phyloP scores from a whole-genome alignment of 176 grass and related monocot genomes.

The Avena insularis region DNA sequence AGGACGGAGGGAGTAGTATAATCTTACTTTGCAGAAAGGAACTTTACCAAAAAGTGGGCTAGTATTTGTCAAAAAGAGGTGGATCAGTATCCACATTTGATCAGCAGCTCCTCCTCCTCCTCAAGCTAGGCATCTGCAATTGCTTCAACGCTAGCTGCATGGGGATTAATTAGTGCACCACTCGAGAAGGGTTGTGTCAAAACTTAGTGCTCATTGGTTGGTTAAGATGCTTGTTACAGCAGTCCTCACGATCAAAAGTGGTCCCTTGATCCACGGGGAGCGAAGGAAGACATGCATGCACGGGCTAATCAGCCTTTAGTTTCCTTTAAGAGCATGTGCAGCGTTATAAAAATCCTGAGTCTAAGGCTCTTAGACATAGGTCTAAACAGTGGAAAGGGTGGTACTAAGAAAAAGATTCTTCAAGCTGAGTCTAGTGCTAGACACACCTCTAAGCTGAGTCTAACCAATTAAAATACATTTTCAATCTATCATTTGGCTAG shows the following conservation, averaged over 20 bases:
- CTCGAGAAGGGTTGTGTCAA: neutral
- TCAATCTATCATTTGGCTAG: too few species aligned
- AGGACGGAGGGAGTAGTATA: neutral
- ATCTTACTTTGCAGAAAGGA: conserved; percentile 31
- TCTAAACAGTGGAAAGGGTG: too few species aligned
- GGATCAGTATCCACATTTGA: conserved; percentile 4
- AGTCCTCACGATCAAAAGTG: conserved; percentile 9
- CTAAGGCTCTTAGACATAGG: too few species aligned
- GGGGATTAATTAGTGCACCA: neutral
- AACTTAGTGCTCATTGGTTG: neutral
- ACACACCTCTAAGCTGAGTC: too few species aligned
- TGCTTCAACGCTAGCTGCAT: neutral
- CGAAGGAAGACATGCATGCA: neutral
- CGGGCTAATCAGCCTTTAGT: neutral
- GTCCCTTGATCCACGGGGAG: conserved; percentile 16
- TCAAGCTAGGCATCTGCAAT: conserved; percentile 5
- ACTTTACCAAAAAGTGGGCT: conserved; percentile 30
- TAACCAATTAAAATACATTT: too few species aligned
- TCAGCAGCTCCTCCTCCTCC: neutral
- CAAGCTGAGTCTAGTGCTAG: too few species aligned
- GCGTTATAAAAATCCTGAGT: too few species aligned
- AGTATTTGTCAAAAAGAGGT: conserved; percentile 15
- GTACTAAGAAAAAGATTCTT: too few species aligned
- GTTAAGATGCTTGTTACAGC: neutral
- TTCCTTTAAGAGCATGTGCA: neutral